Evolutionary conservation across 805 yeast genomes (phyloP).

Genomic region (Torulaspora delbrueckii): DNA sequence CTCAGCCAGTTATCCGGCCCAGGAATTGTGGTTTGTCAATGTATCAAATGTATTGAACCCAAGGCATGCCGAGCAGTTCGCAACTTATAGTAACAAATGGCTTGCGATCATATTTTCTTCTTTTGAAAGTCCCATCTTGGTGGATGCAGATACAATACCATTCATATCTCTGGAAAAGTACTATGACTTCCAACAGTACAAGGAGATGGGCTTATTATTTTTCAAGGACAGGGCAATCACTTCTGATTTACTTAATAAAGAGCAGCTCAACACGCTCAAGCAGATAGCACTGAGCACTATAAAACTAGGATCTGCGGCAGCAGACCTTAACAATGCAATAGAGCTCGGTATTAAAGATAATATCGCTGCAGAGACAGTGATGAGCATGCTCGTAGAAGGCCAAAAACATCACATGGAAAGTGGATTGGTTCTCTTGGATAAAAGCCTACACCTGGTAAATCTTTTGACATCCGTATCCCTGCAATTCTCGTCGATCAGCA

Average conservation of each 20-base stretch:
- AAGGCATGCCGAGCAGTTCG: constrained; percentile 32
- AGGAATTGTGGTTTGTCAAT: constrained; percentile 41
- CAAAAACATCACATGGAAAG: constrained; percentile 36
- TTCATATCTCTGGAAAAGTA: constrained; percentile 39
- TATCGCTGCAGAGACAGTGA: constrained; percentile 3
- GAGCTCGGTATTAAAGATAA: neutral
- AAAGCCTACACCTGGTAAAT: constrained; percentile 25
- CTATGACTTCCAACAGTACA: constrained; percentile 37
- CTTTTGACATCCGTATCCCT: constrained; percentile 21
- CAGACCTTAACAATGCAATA: neutral
- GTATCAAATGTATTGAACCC: constrained; percentile 26
- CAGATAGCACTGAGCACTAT: constrained; percentile 1
- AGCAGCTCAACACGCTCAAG: constrained; percentile 5
- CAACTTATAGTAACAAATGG: constrained; percentile 45
- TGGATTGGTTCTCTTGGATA: constrained; percentile 36
- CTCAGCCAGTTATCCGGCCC: constrained; percentile 28
- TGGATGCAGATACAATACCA: constrained; percentile 52
- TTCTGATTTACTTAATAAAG: constrained; percentile 4
- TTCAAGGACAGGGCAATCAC: constrained; percentile 41
- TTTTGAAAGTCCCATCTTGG: constrained; percentile 44
- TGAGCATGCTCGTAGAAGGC: constrained; percentile 10
- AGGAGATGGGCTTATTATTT: constrained; percentile 40
- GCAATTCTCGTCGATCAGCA: constrained; percentile 18
- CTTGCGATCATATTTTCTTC: constrained; percentile 45
- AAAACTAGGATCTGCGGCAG: neutral